Evolutionary conservation across 345 rosid species (phyloP).

Genomic region (Atalantia buxifolia): DNA sequence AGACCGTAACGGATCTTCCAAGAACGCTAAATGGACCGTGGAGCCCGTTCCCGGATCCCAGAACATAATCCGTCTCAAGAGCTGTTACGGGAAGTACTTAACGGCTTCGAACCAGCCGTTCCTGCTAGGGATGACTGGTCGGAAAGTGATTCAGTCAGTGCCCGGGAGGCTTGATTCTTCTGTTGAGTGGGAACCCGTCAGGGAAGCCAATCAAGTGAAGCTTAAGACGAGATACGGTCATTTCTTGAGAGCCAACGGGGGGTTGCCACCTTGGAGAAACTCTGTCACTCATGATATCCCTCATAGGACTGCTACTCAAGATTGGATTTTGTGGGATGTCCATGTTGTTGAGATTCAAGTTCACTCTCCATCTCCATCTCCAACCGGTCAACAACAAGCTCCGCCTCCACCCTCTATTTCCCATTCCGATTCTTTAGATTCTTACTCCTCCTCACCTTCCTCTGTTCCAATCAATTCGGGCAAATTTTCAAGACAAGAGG

Average conservation of each 20-base stretch:
- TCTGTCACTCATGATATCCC: slow-evolving; percentile 76
- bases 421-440: slow-evolving; percentile 41
- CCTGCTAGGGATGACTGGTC: slow-evolving; percentile 73
- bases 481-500: slow-evolving; percentile 65
- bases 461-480: slow-evolving; percentile 40
- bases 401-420: slow-evolving; percentile 16
- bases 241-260: slow-evolving; percentile 69
- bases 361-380: slow-evolving; percentile 35
- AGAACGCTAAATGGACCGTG: slow-evolving; percentile 66
- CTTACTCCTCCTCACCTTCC: slow-evolving; percentile 45
- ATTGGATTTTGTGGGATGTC: slow-evolving; percentile 71
- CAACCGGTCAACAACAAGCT: slow-evolving; percentile 14
- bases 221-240: slow-evolving; percentile 58
- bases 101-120: slow-evolving; percentile 82
- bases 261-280: slow-evolving; percentile 79
- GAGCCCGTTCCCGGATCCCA: slow-evolving; percentile 50
- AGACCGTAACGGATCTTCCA: slow-evolving; percentile 57
- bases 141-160: slow-evolving; percentile 59
- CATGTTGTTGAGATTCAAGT: slow-evolving; percentile 53
- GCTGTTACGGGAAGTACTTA: slow-evolving; percentile 66
- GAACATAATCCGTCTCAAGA: slow-evolving; percentile 58
- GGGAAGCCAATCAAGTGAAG: slow-evolving; percentile 45
- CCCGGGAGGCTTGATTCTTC: slow-evolving; percentile 51
- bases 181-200: slow-evolving; percentile 79
- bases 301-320: slow-evolving; percentile 56